Evolutionary conservation across 306 rosid genomes (phyloP).

Genomic region (Purshia tridentata): DNA sequence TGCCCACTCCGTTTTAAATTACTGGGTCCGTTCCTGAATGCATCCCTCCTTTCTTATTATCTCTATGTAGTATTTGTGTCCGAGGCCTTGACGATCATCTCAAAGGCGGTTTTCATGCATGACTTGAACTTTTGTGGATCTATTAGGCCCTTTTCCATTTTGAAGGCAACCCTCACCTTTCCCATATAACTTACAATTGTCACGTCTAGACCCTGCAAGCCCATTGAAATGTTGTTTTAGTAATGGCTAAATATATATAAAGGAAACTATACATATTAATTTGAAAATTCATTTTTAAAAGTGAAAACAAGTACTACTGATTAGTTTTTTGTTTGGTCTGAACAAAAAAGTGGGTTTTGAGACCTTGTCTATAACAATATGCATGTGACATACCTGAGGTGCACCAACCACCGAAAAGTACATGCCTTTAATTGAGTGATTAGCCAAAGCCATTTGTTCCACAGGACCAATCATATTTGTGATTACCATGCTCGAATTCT

Average conservation of each 20-base stretch:
- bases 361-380: background rate
- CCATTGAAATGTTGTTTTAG: background rate
- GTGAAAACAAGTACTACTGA: no score
- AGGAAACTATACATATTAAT: background rate
- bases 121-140: conserved; percentile 36
- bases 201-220: conserved; percentile 41
- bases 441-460: conserved; percentile 50
- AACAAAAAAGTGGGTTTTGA: background rate
- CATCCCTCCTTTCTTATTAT: background rate
- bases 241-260: background rate
- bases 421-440: conserved; percentile 43
- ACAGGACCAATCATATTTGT: conserved; percentile 57
- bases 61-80: background rate
- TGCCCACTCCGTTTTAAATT: no score
- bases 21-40: no score
- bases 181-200: conserved; percentile 52
- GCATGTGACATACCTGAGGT: conserved; percentile 49
- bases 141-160: conserved; percentile 37
- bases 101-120: conserved; percentile 48
- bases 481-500: conserved; percentile 46
- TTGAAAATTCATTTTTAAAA: no score
- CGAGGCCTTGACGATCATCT: conserved; percentile 38
- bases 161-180: conserved; percentile 34
- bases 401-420: conserved; percentile 40
- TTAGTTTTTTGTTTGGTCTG: no score